Evolutionary conservation across 1,284 basidiomycete genomes (phyloP).

Genomic region (Ceratobasidium sp.): DNA sequence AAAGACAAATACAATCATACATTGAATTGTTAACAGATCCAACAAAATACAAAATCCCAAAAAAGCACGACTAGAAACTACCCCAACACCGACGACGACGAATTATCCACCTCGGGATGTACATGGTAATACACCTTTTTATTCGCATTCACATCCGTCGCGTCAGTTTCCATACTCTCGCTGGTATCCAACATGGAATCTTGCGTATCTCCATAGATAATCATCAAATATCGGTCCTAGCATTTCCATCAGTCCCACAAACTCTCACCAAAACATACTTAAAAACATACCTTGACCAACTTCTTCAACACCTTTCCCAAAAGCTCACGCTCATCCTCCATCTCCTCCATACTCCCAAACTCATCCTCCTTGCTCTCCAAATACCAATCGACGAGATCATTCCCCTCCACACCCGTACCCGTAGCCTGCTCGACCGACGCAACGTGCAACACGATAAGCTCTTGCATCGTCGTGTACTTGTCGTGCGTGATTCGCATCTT

Average conservation of each 20-base stretch:
- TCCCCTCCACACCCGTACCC: constrained; percentile 84
- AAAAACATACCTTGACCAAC: constrained; percentile 83
- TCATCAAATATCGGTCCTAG: constrained; percentile 39
- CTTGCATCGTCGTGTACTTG: constrained; percentile 92
- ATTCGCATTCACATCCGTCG: constrained; percentile 23
- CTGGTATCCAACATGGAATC: constrained; percentile 10
- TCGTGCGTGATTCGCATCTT: constrained; percentile 96
- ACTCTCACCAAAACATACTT: not conserved
- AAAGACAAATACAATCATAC: not conserved
- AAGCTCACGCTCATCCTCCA: constrained; percentile 93
- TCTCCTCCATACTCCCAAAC: constrained; percentile 86
- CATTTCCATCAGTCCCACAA: too few species aligned
- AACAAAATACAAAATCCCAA: not conserved
- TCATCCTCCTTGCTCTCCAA: constrained; percentile 90
- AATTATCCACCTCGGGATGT: constrained; percentile 34
- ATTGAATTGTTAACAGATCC: not conserved
- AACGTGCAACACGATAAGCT: constrained; percentile 89
- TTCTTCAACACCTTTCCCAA: constrained; percentile 91
- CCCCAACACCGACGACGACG: constrained; percentile 41
- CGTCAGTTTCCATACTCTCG: constrained; percentile 35
- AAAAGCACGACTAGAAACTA: not conserved
- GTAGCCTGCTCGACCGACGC: constrained; percentile 82
- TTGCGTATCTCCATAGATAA: constrained; percentile 40
- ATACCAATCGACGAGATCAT: constrained; percentile 97
- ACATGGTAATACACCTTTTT: constrained; percentile 39